phyloP scores from a whole-genome alignment of 306 rosid genomes.

The Dalbergia cochinchinensis region DNA sequence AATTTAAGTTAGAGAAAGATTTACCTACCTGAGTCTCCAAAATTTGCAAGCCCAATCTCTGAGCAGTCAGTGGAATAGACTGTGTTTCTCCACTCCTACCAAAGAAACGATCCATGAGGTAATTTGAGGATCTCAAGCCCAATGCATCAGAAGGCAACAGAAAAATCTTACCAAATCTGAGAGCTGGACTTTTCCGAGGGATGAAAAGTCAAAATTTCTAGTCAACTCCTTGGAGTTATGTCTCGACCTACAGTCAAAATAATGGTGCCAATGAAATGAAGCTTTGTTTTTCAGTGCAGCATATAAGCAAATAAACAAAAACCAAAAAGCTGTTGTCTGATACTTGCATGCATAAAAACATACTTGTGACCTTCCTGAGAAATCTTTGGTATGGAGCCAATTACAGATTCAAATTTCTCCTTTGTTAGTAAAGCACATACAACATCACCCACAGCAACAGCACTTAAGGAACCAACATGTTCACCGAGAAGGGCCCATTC shows the following conservation, averaged over 20 bases:
- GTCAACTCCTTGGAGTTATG: conserved; percentile 61
- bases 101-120: conserved; percentile 35
- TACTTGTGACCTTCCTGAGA: conserved; percentile 83
- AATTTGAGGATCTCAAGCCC: conserved; percentile 40
- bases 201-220: conserved; percentile 63
- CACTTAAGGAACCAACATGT: conserved; percentile 68
- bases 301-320: conserved; percentile 40
- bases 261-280: conserved; percentile 40
- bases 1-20: conserved; percentile 26
- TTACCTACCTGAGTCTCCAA: conserved; percentile 78
- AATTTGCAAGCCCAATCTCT: conserved; percentile 78
- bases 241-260: conserved; percentile 60
- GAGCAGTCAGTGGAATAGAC: conserved; percentile 84
- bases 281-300: conserved; percentile 14
- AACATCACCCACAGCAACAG: conserved; percentile 86
- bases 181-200: conserved; percentile 68
- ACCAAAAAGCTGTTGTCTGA: conserved; percentile 28
- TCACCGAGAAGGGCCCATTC: conserved; percentile 97
- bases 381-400: conserved; percentile 82
- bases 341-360: conserved; percentile 47
- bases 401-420: conserved; percentile 86
- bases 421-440: conserved; percentile 84
- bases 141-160: conserved; percentile 42
- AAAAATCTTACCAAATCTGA: conserved; percentile 80
- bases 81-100: conserved; percentile 83